Conservation (phyloP, 495 filamentous ascomycete species). For the Penicillium roqueforti region DNA sequence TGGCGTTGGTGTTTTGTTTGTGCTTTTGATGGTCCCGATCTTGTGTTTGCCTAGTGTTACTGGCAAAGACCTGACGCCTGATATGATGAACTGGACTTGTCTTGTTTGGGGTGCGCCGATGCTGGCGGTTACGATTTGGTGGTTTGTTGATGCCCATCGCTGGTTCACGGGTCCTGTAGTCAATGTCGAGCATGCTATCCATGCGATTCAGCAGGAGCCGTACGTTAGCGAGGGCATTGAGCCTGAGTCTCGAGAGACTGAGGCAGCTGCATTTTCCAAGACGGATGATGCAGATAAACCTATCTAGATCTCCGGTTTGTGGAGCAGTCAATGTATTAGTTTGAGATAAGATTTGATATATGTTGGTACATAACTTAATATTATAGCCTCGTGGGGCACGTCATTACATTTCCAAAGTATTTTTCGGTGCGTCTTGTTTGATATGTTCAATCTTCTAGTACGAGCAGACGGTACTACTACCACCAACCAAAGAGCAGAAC, state of each 20-base stretch:
- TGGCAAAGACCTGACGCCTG: conserved; percentile 52
- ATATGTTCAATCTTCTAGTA: neutral
- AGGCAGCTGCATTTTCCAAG: conserved; percentile 51
- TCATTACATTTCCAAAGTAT: neutral
- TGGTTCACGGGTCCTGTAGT: conserved; percentile 78
- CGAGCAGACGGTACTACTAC: neutral
- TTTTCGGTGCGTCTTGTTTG: neutral
- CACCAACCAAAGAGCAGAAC: neutral
- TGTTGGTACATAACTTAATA: neutral
- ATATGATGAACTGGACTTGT: conserved; percentile 72
- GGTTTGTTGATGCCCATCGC: conserved; percentile 62
- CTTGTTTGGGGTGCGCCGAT: conserved; percentile 71
- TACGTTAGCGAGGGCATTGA: conserved; percentile 24
- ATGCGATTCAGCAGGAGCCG: conserved; percentile 16
- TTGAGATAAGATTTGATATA: neutral
- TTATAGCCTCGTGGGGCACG: neutral
- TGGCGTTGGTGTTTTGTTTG: conserved; percentile 56
- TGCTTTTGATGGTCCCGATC: conserved; percentile 70
- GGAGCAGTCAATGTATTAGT: neutral
- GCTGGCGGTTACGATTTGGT: conserved; percentile 62
- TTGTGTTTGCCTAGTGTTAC: conserved; percentile 62
- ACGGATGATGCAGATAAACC: conserved; percentile 47
- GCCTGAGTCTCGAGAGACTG: conserved; percentile 8
- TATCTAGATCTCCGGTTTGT: neutral
- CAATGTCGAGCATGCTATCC: conserved; percentile 45